phyloP scores from a whole-genome alignment of 1,284 basidiomycete genomes.

The Rhodotorula sp. region DNA sequence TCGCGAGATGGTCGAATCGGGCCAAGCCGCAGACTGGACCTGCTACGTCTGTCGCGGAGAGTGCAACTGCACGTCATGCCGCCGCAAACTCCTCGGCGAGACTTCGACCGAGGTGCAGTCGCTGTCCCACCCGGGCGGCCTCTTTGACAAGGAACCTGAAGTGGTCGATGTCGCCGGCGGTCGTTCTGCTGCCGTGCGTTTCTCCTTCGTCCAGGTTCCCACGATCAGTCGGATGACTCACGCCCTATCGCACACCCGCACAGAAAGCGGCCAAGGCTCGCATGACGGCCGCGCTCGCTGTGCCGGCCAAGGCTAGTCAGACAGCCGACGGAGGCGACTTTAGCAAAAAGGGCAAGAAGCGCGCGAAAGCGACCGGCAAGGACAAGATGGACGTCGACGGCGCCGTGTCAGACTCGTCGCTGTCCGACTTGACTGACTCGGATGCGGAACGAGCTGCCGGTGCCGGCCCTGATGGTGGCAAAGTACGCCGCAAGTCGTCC shows the following conservation, averaged over 20 bases:
- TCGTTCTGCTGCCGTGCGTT: conserved; percentile 6
- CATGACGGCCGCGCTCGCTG: conserved; percentile 1
- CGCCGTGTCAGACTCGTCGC: conserved; percentile 16
- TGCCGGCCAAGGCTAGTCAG: background rate
- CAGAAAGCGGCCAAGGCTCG: conserved; percentile 1
- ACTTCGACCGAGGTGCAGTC: background rate
- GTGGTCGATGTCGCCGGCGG: background rate
- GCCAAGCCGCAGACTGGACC: conserved; percentile 7
- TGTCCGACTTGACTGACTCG: conserved; percentile 25
- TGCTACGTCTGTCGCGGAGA: conserved; percentile 20
- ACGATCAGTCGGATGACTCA: too few species aligned
- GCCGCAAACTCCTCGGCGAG: conserved; percentile 3
- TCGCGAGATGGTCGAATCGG: background rate
- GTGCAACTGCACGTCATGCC: conserved; percentile 25
- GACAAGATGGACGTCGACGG: background rate
- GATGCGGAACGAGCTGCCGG: conserved; percentile 7
- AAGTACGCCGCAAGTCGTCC: background rate
- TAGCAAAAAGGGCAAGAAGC: conserved; percentile 10
- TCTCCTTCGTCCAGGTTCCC: background rate
- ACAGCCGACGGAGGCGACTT: background rate
- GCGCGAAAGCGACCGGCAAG: background rate
- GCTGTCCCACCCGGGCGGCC: background rate
- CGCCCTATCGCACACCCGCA: background rate
- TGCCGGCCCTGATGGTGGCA: too few species aligned
- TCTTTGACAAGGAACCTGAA: background rate